phyloP scores from a whole-genome alignment of 2,329 filamentous ascomycete species.

The Tricladium varicosporioides region DNA sequence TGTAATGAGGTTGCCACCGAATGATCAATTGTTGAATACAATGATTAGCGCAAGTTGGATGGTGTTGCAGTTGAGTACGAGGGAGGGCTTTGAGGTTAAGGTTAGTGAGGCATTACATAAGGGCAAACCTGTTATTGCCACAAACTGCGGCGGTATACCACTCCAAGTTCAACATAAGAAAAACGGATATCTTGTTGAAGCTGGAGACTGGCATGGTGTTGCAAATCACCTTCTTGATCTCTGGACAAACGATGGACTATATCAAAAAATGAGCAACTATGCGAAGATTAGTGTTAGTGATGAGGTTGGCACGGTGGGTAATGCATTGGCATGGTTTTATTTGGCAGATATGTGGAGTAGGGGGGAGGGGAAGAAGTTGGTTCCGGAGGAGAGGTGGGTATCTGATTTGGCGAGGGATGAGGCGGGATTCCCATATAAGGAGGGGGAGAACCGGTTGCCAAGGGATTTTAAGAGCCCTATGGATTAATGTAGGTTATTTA shows the following conservation, averaged over 20 bases:
- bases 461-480: background rate
- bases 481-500: background rate
- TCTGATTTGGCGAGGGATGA: constrained; percentile 10
- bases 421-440: constrained; percentile 1
- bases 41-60: constrained; percentile 71
- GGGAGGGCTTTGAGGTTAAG: constrained; percentile 85
- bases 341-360: constrained; percentile 66
- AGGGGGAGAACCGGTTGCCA: constrained; percentile 9
- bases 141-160: constrained; percentile 74
- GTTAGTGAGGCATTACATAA: constrained; percentile 82
- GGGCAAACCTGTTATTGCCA: constrained; percentile 74
- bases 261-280: constrained; percentile 63
- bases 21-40: constrained; percentile 77
- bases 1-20: constrained; percentile 73
- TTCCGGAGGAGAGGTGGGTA: constrained; percentile 43
- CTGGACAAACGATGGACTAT: constrained; percentile 63
- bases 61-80: constrained; percentile 74
- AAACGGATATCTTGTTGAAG: constrained; percentile 71
- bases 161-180: constrained; percentile 71
- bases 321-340: constrained; percentile 74
- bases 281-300: constrained; percentile 70
- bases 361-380: constrained; percentile 50
- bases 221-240: constrained; percentile 65
- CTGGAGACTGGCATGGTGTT: constrained; percentile 68
- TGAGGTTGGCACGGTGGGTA: constrained; percentile 79